Percentiles rank a stretch among this genome's conserved stretches.
Conservation (phyloP, 2,329 filamentous ascomycete species). For the Claviceps arundinis region DNA sequence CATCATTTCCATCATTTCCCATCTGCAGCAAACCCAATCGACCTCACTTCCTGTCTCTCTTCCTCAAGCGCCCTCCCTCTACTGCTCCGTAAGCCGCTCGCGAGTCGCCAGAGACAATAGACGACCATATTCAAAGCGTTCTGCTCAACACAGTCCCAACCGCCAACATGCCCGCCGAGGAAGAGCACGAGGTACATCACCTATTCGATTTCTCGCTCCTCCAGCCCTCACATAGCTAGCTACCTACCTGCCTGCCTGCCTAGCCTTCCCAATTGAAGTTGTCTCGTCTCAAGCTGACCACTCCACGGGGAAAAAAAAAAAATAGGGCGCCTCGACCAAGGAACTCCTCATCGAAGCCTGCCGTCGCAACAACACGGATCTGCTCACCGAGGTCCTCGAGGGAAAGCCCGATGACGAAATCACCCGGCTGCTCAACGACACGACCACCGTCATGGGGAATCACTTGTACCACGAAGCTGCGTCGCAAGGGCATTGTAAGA, state of each 20-base stretch:
- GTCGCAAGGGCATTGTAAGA: constrained; percentile 69
- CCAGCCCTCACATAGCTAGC: not conserved
- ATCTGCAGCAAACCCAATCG: no score
- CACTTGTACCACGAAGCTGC: constrained; percentile 85
- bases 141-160: no score
- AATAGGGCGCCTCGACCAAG: constrained; percentile 66
- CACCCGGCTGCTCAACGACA: constrained; percentile 69
- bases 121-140: no score
- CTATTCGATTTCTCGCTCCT: not conserved
- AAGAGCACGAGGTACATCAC: constrained; percentile 11
- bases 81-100: no score
- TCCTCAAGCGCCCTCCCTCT: no score
- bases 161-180: constrained; percentile 7
- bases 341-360: constrained; percentile 88
- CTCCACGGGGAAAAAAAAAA: not conserved
- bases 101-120: no score
- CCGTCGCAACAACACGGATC: constrained; percentile 80
- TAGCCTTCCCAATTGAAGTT: no score
- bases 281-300: not conserved
- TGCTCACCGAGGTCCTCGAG: constrained; percentile 63
- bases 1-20: no score
- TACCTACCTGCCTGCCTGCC: no score
- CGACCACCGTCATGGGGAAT: constrained; percentile 76
- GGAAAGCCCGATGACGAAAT: constrained; percentile 50
- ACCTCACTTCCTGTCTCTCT: no score